Conservation (phyloP, 805 yeast species). For the Hanseniaspora mollemarum region DNA sequence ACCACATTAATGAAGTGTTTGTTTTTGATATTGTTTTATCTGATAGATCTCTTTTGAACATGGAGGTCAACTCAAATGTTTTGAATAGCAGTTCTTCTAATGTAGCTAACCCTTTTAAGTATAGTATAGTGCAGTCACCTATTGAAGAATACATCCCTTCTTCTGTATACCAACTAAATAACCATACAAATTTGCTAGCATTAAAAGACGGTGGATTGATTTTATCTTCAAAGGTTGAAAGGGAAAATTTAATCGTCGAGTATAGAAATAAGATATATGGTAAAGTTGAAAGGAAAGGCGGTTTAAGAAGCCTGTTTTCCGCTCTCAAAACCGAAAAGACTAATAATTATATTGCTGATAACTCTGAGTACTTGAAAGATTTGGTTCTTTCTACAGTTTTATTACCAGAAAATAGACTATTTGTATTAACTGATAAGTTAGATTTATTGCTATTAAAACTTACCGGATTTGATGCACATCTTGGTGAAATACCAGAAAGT, state of each 20-base stretch:
- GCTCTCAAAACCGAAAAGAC: not conserved
- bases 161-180: slow-evolving; percentile 1
- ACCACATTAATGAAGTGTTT: not conserved
- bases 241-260: not conserved
- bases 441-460: not conserved
- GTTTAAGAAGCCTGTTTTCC: not conserved
- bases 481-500: not conserved
- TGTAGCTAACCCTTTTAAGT: not conserved
- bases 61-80: not conserved
- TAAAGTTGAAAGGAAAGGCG: not conserved
- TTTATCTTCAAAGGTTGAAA: not conserved
- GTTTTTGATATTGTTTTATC: slow-evolving; percentile 2
- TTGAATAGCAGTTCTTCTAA: not conserved
- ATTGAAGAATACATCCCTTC: not conserved
- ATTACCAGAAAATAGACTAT: not conserved
- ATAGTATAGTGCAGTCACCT: not conserved
- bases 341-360: not conserved
- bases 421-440: not conserved
- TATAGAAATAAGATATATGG: not conserved
- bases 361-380: not conserved
- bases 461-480: not conserved
- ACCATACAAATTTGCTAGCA: not conserved
- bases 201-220: slow-evolving; percentile 8
- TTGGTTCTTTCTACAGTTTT: not conserved
- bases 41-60: not conserved